A percentile compares a stretch with the other conserved stretches of the same genome.
These are phyloP conservation scores for Lipomyces yamanashiensis DNA, from an alignment of 805 yeast genomes.

Conservation along the genomic window DNA sequence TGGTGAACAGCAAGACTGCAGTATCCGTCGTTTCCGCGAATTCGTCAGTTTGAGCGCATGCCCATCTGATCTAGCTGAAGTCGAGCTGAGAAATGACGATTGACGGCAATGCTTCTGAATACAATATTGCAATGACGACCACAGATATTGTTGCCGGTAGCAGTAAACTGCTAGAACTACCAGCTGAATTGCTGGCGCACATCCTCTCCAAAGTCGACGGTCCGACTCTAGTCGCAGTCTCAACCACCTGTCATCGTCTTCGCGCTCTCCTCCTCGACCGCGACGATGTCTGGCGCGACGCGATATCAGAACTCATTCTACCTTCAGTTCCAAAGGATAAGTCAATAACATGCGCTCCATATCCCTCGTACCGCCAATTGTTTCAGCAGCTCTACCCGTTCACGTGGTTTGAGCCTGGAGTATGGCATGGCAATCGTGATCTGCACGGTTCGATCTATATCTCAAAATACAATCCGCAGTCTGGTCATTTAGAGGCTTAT, in stretches of 20 bases:
- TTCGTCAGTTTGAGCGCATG: no score
- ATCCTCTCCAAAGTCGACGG: conserved; percentile 30
- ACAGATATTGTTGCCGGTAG: neutral
- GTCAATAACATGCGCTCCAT: conserved; percentile 33
- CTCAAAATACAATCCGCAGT: conserved; percentile 32
- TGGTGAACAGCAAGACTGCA: no score
- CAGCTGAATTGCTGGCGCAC: conserved; percentile 34
- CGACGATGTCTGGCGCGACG: conserved; percentile 37
- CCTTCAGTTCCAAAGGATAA: conserved; percentile 19
- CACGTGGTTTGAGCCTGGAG: conserved; percentile 39
- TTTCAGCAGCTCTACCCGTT: conserved; percentile 33
- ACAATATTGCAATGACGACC: neutral
- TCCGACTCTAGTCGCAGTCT: conserved; percentile 26
- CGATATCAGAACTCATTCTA: conserved; percentile 20
- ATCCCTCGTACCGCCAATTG: conserved; percentile 27
- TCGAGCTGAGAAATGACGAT: no score
- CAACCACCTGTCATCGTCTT: conserved; percentile 33
- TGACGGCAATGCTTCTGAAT: no score
- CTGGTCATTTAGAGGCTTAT: conserved; percentile 36
- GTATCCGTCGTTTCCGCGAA: no score
- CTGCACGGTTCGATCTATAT: conserved; percentile 39
- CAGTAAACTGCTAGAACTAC: conserved; percentile 21
- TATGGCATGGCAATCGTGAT: conserved; percentile 42
- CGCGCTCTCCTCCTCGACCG: conserved; percentile 16
- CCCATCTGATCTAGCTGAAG: no score